A percentile compares a stretch with the other conserved stretches of the same genome.
Conservation (phyloP, 441 rosid species). For the Euphorbia corollata region DNA sequence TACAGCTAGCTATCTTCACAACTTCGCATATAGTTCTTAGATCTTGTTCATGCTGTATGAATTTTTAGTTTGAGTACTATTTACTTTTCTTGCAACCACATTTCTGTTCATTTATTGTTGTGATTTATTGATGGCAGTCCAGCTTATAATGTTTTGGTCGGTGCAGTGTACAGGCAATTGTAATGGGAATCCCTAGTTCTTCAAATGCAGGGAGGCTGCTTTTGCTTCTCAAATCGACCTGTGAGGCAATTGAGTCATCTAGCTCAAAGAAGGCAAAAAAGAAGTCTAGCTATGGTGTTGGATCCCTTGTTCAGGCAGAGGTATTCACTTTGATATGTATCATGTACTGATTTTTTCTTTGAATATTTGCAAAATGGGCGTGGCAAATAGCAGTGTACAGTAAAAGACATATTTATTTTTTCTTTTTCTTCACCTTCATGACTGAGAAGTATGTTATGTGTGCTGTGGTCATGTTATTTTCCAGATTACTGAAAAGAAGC, state of each 20-base stretch:
- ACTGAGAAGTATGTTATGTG: not conserved
- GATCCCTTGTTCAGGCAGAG: constrained; percentile 87
- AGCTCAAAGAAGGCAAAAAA: constrained; percentile 72
- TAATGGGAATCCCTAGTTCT: constrained; percentile 62
- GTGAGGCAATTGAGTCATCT: constrained; percentile 56
- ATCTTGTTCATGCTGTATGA: not conserved
- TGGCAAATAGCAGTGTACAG: not conserved
- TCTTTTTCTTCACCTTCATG: not conserved
- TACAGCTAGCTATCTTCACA: too few species aligned
- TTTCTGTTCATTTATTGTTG: constrained; percentile 14
- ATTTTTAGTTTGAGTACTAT: not conserved
- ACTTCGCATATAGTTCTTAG: not conserved
- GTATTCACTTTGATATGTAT: constrained; percentile 30
- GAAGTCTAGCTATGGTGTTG: constrained; percentile 61
- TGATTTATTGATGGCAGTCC: constrained; percentile 2
- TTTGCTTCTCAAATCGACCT: constrained; percentile 65
- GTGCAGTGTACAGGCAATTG: constrained; percentile 66
- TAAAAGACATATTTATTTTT: not conserved
- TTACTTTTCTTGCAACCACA: not conserved
- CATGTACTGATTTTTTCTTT: constrained; percentile 14
- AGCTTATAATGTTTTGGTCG: constrained; percentile 18
- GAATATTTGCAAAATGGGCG: not conserved
- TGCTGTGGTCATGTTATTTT: constrained; percentile 14
- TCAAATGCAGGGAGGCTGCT: constrained; percentile 73
- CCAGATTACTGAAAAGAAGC: constrained; percentile 83